Conservation (phyloP, 805 yeast genomes). For the Tetrapisispora iriomotensis region DNA sequence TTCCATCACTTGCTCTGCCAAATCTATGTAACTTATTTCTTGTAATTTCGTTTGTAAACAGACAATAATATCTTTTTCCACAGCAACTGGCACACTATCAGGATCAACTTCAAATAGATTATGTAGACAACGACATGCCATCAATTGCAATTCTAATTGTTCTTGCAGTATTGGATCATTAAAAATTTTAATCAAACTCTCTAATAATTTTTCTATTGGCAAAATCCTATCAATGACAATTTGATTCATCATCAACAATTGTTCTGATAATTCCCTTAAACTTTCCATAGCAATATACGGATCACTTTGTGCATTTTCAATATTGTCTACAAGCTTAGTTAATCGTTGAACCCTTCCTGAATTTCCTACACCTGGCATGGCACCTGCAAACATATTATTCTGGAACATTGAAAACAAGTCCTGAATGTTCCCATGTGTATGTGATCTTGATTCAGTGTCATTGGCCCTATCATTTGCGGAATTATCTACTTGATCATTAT, state of each 20-base stretch:
- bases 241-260: conserved; percentile 59
- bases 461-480: too few species aligned
- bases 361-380: conserved; percentile 7
- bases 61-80: conserved; percentile 55
- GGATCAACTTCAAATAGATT: conserved; percentile 69
- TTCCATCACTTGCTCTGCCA: conserved; percentile 84
- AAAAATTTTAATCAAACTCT: conserved; percentile 47
- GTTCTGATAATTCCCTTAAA: conserved; percentile 53
- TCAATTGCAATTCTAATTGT: conserved; percentile 70
- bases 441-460: background rate
- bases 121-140: conserved; percentile 75
- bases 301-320: conserved; percentile 34
- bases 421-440: conserved; percentile 21
- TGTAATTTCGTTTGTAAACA: conserved; percentile 54
- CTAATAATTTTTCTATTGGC: conserved; percentile 49
- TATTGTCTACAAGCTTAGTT: conserved; percentile 20
- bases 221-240: conserved; percentile 51
- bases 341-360: conserved; percentile 16
- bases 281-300: conserved; percentile 55
- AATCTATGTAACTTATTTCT: conserved; percentile 76
- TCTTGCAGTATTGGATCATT: conserved; percentile 47
- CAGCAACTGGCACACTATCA: conserved; percentile 52
- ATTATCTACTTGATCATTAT: background rate
- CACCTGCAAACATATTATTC: conserved; percentile 9
- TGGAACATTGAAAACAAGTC: conserved; percentile 2